Evolutionary conservation across 2,329 filamentous ascomycete species (phyloP).

Genomic region (Alternaria triticina): DNA sequence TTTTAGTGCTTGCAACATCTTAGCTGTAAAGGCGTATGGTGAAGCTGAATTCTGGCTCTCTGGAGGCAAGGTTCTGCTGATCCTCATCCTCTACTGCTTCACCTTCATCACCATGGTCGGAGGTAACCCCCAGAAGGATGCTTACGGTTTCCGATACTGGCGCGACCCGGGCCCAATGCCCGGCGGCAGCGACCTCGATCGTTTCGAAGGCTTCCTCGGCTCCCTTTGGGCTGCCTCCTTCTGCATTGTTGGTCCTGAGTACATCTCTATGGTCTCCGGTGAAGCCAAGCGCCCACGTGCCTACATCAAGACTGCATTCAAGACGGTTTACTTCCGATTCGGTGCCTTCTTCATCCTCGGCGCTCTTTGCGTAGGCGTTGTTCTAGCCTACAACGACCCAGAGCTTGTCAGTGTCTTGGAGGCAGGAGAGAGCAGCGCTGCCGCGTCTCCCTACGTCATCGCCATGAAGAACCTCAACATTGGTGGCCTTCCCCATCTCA

Average conservation of each 20-base stretch:
- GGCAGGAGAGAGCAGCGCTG: slow-evolving; percentile 50
- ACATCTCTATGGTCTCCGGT: slow-evolving; percentile 57
- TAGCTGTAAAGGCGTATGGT: slow-evolving; percentile 55
- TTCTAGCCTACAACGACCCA: slow-evolving; percentile 69
- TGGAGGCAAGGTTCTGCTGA: slow-evolving; percentile 54
- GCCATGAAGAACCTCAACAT: slow-evolving; percentile 64
- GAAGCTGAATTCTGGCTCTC: slow-evolving; percentile 56
- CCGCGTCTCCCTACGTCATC: slow-evolving; percentile 68
- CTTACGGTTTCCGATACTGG: slow-evolving; percentile 56
- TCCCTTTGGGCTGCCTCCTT: slow-evolving; percentile 53
- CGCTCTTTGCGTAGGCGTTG: slow-evolving; percentile 54
- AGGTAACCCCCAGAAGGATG: slow-evolving; percentile 52
- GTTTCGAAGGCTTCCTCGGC: slow-evolving; percentile 48
- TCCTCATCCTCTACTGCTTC: slow-evolving; percentile 54
- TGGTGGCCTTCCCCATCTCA: slow-evolving; percentile 61
- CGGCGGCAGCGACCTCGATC: slow-evolving; percentile 31
- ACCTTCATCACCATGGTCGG: slow-evolving; percentile 56
- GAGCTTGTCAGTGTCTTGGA: slow-evolving; percentile 66
- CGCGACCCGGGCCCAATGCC: slow-evolving; percentile 44
- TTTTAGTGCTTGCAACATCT: slow-evolving; percentile 53
- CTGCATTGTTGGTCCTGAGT: slow-evolving; percentile 57
- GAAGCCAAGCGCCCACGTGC: slow-evolving; percentile 55
- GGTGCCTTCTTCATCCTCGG: slow-evolving; percentile 56
- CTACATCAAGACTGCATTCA: slow-evolving; percentile 57
- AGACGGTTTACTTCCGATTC: slow-evolving; percentile 56